Evolutionary conservation across 768 basidiomycete genomes (phyloP).

Genomic region (Brasilioporus rufonigricans): DNA sequence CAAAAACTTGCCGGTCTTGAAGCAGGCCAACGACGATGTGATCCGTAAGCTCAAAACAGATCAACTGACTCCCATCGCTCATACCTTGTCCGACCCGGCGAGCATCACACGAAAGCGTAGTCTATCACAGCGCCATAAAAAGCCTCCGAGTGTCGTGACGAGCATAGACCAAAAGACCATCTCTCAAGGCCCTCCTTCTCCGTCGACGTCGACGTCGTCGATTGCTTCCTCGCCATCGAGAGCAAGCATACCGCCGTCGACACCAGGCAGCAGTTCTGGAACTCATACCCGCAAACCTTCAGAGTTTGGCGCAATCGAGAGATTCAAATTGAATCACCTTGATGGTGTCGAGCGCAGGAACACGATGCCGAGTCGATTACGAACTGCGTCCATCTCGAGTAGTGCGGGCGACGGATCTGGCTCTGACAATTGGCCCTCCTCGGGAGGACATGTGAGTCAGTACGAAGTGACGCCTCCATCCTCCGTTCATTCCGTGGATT

Average conservation of each 20-base stretch:
- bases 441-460: constrained; percentile 51
- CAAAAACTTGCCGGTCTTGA: constrained; percentile 94
- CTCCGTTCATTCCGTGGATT: constrained; percentile 81
- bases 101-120: constrained; percentile 67
- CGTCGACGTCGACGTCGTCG: constrained; percentile 88
- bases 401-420: constrained; percentile 77
- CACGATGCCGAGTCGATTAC: constrained; percentile 84
- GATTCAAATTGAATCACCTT: constrained; percentile 81
- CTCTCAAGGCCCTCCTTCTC: constrained; percentile 82
- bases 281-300: constrained; percentile 81
- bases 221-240: constrained; percentile 88
- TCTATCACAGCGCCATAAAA: constrained; percentile 76
- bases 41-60: constrained; percentile 95
- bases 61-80: constrained; percentile 74
- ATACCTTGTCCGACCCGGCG: constrained; percentile 65
- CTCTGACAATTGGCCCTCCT: constrained; percentile 70
- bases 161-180: constrained; percentile 59
- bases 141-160: constrained; percentile 76
- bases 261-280: constrained; percentile 57
- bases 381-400: constrained; percentile 84
- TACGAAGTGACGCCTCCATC: constrained; percentile 71
- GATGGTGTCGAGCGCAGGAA: constrained; percentile 75
- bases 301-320: constrained; percentile 82
- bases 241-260: constrained; percentile 65
- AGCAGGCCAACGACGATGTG: constrained; percentile 98